Conservation (phyloP, 768 basidiomycete genomes). For the Thelephora aurantiotincta region DNA sequence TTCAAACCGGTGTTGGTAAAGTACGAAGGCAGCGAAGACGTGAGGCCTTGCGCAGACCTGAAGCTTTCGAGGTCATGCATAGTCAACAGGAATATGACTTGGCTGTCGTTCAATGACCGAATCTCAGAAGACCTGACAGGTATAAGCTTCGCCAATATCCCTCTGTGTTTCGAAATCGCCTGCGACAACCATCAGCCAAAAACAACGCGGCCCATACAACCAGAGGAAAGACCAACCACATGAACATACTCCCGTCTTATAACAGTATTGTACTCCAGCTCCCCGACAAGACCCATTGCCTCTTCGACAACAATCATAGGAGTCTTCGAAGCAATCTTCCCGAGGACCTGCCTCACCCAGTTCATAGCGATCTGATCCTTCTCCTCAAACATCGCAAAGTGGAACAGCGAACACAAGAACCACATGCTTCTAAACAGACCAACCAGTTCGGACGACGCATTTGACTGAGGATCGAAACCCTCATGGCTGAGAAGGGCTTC, state of each 20-base stretch:
- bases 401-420: slow-evolving; percentile 84
- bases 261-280: slow-evolving; percentile 86
- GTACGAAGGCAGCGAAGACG: slow-evolving; percentile 74
- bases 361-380: slow-evolving; percentile 53
- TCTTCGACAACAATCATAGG: slow-evolving; percentile 76
- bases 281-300: slow-evolving; percentile 71
- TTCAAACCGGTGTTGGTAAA: slow-evolving; percentile 84
- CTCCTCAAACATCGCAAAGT: slow-evolving; percentile 38
- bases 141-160: slow-evolving; percentile 48
- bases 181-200: slow-evolving; percentile 15
- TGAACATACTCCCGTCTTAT: slow-evolving; percentile 76
- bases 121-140: slow-evolving; percentile 54
- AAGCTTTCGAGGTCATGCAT: slow-evolving; percentile 84
- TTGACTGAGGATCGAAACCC: slow-evolving; percentile 47
- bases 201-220: not conserved
- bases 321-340: slow-evolving; percentile 74
- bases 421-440: slow-evolving; percentile 84
- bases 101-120: slow-evolving; percentile 62
- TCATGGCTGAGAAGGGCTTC: slow-evolving; percentile 69
- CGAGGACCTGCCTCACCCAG: slow-evolving; percentile 66
- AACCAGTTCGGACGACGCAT: slow-evolving; percentile 44
- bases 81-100: slow-evolving; percentile 71
- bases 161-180: slow-evolving; percentile 60
- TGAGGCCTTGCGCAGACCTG: slow-evolving; percentile 65
- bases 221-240: slow-evolving; percentile 31